Evolutionary conservation across 2,329 filamentous ascomycete species (phyloP).

Genomic region (Cryoendolithus antarcticus): DNA sequence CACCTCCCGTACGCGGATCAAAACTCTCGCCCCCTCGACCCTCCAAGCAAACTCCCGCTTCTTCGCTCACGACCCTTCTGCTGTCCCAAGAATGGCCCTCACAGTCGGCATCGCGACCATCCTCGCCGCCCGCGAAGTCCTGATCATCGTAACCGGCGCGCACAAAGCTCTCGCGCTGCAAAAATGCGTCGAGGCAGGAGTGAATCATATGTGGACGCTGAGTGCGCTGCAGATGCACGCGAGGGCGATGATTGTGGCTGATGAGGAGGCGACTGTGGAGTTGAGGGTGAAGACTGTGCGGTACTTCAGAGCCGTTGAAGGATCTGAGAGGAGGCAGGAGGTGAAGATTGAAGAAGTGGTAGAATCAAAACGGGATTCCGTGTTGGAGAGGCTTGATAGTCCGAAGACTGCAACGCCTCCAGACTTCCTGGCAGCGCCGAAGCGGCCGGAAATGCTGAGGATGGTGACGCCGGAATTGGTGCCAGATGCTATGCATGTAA

Average conservation of each 20-base stretch:
- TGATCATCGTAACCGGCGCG: constrained; percentile 69
- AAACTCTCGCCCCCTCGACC: constrained; percentile 77
- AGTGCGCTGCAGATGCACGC: constrained; percentile 69
- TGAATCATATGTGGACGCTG: constrained; percentile 86
- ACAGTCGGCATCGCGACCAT: constrained; percentile 78
- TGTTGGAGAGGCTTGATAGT: constrained; percentile 23
- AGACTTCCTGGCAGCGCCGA: constrained; percentile 11
- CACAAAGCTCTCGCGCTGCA: constrained; percentile 72
- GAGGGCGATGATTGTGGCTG: constrained; percentile 69
- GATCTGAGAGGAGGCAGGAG: constrained; percentile 20
- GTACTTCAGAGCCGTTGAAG: constrained; percentile 40
- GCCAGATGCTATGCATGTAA: constrained; percentile 24
- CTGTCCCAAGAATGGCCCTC: constrained; percentile 69
- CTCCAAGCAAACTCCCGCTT: constrained; percentile 76
- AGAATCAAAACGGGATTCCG: constrained; percentile 20
- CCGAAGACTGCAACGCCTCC: constrained; percentile 15
- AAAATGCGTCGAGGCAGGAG: constrained; percentile 65
- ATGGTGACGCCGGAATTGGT: constrained; percentile 23
- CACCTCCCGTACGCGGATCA: constrained; percentile 66
- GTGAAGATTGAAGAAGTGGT: not conserved
- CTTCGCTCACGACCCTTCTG: constrained; percentile 60
- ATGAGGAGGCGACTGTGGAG: constrained; percentile 53
- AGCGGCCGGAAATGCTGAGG: constrained; percentile 12
- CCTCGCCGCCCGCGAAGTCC: constrained; percentile 66
- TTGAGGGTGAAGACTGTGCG: constrained; percentile 33